phyloP scores from a whole-genome alignment of 2,329 filamentous ascomycete species.

The Zelopaecilomyces penicillatus region DNA sequence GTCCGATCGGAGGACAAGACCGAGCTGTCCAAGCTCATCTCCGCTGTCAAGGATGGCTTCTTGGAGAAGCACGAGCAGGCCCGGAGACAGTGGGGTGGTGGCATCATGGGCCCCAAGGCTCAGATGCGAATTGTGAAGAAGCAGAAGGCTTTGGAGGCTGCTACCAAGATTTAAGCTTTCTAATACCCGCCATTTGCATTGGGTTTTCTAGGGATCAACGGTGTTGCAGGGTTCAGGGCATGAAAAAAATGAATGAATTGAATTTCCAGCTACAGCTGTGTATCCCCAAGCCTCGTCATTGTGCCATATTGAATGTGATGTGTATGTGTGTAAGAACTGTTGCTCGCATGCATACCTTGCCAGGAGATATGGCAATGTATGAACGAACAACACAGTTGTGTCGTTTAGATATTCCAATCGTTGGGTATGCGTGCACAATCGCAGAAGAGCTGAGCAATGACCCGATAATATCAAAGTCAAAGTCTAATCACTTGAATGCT shows the following conservation, averaged over 20 bases:
- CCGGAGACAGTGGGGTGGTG: constrained; percentile 95
- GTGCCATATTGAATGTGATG: constrained; percentile 1
- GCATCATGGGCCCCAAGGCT: constrained; percentile 98
- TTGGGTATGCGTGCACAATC: too few relatives aligned
- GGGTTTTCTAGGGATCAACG: constrained; percentile 29
- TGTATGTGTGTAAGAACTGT: too few relatives aligned
- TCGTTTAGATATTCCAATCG: too few relatives aligned
- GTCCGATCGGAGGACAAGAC: constrained; percentile 97
- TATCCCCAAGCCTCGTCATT: constrained; percentile 7
- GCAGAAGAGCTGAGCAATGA: too few relatives aligned
- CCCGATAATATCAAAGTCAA: too few relatives aligned
- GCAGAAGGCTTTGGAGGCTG: constrained; percentile 85
- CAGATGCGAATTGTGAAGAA: constrained; percentile 70
- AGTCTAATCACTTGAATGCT: too few relatives aligned
- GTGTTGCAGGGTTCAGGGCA: constrained; percentile 34
- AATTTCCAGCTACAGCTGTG: constrained; percentile 27
- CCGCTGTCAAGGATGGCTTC: constrained; percentile 97
- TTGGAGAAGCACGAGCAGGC: constrained; percentile 87
- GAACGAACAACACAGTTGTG: too few relatives aligned
- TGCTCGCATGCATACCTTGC: too few relatives aligned
- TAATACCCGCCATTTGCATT: constrained; percentile 32
- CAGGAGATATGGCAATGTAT: too few relatives aligned
- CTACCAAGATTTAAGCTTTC: constrained; percentile 86
- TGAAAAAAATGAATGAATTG: constrained; percentile 35
- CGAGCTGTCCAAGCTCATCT: constrained; percentile 94